phyloP scores from a whole-genome alignment of 2,329 filamentous ascomycete genomes.

The Cladophialophora immunda region DNA sequence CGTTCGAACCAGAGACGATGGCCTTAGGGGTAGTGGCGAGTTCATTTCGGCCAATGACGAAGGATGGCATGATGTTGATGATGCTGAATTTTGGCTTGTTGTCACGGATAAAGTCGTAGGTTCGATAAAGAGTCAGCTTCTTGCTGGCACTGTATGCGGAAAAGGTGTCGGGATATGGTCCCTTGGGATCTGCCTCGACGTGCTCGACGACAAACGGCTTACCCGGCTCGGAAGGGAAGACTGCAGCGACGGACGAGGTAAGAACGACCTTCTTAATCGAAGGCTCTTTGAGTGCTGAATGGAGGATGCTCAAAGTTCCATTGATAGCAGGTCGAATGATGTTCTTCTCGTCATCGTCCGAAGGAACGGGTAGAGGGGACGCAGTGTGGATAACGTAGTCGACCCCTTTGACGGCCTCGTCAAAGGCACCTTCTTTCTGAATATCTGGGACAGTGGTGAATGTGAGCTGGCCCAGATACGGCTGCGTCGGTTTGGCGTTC shows the following conservation, averaged over 20 bases:
- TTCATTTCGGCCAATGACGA: conserved; percentile 37
- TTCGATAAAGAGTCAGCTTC: neutral
- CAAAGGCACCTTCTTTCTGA: conserved; percentile 45
- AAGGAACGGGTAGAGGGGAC: conserved; percentile 26
- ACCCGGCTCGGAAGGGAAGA: conserved; percentile 43
- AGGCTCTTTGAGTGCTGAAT: conserved; percentile 32
- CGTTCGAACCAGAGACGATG: conserved; percentile 37
- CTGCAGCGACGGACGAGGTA: conserved; percentile 60
- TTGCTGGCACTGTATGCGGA: conserved; percentile 7
- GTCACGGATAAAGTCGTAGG: conserved; percentile 1
- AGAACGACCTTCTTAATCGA: conserved; percentile 53
- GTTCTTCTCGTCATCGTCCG: conserved; percentile 27
- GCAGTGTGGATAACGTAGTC: conserved; percentile 48
- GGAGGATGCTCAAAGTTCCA: conserved; percentile 40
- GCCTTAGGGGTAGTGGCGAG: conserved; percentile 32
- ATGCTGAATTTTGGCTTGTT: conserved; percentile 15
- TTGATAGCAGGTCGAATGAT: conserved; percentile 40
- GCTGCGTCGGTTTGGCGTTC: conserved; percentile 25
- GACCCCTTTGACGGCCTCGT: conserved; percentile 48
- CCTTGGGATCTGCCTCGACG: conserved; percentile 1
- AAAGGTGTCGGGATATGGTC: conserved; percentile 8
- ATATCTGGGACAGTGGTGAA: conserved; percentile 45
- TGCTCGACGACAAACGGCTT: conserved; percentile 3
- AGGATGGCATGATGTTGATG: conserved; percentile 18
- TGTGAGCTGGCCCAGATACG: conserved; percentile 30